A percentile compares a stretch with the other conserved stretches of the same genome.
These are phyloP conservation scores for Chimonanthus salicifolius DNA, from an alignment of 164 flowering plant species.

Conservation along the genomic window DNA sequence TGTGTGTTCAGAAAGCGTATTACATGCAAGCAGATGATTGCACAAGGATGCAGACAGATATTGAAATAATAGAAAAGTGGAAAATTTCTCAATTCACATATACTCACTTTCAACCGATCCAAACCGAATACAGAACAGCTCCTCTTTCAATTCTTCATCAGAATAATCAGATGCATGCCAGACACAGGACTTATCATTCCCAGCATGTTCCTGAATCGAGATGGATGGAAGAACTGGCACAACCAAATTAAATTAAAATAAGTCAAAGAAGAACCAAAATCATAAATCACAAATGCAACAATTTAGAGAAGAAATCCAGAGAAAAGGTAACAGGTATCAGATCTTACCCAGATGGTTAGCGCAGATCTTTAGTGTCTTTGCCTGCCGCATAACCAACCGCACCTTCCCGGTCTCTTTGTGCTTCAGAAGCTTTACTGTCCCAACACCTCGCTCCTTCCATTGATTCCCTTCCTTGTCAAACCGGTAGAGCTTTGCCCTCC, in stretches of 20 bases:
- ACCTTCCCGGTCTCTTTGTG: slow-evolving; percentile 25
- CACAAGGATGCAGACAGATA: too few species aligned
- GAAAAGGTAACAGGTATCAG: background rate
- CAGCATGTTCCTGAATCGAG: slow-evolving; percentile 30
- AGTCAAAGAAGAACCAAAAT: background rate
- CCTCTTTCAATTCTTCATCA: slow-evolving; percentile 38
- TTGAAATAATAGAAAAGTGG: too few species aligned
- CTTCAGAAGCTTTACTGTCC: slow-evolving; percentile 35
- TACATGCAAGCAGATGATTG: too few species aligned
- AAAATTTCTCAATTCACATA: too few species aligned
- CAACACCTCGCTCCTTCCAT: slow-evolving; percentile 44
- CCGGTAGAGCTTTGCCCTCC: slow-evolving; percentile 29
- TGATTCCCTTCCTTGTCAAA: slow-evolving; percentile 22
- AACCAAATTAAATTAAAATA: background rate
- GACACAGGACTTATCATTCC: slow-evolving; percentile 34
- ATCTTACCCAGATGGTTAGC: slow-evolving; percentile 32
- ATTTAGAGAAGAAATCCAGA: background rate
- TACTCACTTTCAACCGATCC: slow-evolving; percentile 35
- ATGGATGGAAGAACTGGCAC: slow-evolving; percentile 24
- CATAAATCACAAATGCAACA: background rate
- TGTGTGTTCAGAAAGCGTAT: too few species aligned
- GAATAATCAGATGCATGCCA: slow-evolving; percentile 41
- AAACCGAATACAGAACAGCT: slow-evolving; percentile 35
- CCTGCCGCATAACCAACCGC: slow-evolving; percentile 21
- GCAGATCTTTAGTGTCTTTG: slow-evolving; percentile 37